These are phyloP conservation scores for Corymbia maculata DNA, from an alignment of 345 rosid genomes.

Conservation along the genomic window DNA sequence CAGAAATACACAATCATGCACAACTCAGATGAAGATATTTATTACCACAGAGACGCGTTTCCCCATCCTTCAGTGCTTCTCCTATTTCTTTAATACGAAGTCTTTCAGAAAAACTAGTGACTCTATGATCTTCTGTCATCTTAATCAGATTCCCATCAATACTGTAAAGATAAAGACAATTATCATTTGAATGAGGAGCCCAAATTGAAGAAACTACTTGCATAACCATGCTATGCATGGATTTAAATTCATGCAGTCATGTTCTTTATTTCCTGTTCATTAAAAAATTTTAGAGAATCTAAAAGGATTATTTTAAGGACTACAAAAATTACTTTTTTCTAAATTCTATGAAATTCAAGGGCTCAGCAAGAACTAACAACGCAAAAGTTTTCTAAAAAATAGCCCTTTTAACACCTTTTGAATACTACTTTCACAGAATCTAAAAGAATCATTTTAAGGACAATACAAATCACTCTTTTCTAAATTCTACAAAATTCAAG, in stretches of 20 bases:
- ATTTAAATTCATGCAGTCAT: not conserved
- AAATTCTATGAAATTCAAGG: not conserved
- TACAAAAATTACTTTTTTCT: not conserved
- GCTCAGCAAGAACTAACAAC: not conserved
- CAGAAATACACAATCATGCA: not conserved
- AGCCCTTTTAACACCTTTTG: not conserved
- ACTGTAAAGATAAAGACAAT: conserved; percentile 23
- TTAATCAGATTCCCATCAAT: conserved; percentile 61
- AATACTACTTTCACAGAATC: not conserved
- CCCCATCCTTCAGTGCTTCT: conserved; percentile 68
- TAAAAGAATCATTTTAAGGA: not conserved
- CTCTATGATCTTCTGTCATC: conserved; percentile 91
- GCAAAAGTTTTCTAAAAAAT: not conserved
- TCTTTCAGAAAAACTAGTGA: conserved; percentile 64
- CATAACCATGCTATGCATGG: not conserved
- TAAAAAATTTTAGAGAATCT: not conserved
- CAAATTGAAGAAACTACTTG: not conserved
- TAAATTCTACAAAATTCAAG: not conserved
- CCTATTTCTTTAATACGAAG: conserved; percentile 55
- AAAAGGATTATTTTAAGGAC: not conserved
- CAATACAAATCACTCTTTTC: not conserved
- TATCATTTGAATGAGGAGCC: not conserved
- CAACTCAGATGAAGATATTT: not conserved
- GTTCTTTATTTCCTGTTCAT: not conserved
- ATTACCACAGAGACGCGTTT: conserved; percentile 67